These are phyloP conservation scores for Apiotrichum siamense DNA, from an alignment of 1,284 basidiomycete species.

Conservation along the genomic window DNA sequence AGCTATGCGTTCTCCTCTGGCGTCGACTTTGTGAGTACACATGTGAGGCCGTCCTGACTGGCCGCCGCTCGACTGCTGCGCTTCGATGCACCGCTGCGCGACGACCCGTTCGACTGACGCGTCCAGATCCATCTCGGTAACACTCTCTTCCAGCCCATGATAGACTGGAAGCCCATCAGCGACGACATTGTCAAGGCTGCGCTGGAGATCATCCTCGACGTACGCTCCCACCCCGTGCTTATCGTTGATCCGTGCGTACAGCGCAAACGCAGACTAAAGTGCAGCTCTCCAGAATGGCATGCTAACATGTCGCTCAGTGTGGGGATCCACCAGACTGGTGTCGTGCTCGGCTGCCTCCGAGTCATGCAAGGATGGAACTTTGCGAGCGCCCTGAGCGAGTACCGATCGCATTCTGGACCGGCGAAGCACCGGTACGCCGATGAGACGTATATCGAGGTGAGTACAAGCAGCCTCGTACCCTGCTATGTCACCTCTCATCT, in stretches of 20 bases:
- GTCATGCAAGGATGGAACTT: slow-evolving; percentile 46
- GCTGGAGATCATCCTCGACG: slow-evolving; percentile 41
- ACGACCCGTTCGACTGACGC: background rate
- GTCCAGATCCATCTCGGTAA: slow-evolving; percentile 40
- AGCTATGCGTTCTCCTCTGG: slow-evolving; percentile 20
- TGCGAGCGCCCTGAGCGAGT: slow-evolving; percentile 42
- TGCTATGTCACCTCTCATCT: too few relatives aligned
- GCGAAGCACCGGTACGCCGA: slow-evolving; percentile 44
- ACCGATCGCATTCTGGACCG: slow-evolving; percentile 40
- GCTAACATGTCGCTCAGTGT: slow-evolving; percentile 21
- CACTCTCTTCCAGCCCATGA: slow-evolving; percentile 34
- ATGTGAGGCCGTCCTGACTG: too few relatives aligned
- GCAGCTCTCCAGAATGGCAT: background rate
- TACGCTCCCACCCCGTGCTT: slow-evolving; percentile 34
- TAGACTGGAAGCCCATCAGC: slow-evolving; percentile 42
- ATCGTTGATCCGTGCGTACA: slow-evolving; percentile 42
- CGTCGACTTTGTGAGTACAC: slow-evolving; percentile 34
- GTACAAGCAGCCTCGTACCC: background rate
- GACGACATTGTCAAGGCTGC: slow-evolving; percentile 44
- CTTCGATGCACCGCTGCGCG: background rate
- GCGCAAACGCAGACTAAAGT: too few relatives aligned
- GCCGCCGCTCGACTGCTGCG: background rate
- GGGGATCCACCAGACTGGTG: slow-evolving; percentile 45
- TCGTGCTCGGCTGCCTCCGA: slow-evolving; percentile 40
- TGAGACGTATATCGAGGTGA: slow-evolving; percentile 46